Base-by-base conservation (phyloP, 345 rosid species). In the Euphorbia pulcherrima region DNA sequence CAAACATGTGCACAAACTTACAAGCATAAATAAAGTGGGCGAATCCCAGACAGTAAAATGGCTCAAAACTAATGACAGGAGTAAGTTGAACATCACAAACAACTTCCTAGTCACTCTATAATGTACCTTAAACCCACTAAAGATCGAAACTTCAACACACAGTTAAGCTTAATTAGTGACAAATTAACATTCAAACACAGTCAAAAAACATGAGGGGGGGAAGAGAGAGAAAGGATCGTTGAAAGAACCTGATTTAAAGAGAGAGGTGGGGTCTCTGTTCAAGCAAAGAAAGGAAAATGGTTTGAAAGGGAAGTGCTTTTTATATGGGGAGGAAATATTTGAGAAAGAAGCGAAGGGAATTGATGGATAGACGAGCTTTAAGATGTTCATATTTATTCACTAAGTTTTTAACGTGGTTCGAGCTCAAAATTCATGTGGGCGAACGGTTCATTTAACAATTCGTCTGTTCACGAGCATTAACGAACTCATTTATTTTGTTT, bases 1-100 rank as follows among this genome's bases (percentile, higher is more conserved):
- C 50, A 65, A 77, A 67, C 82, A 81, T 84, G 78, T 75, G 76
- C 72, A 61, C 56, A 53, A 72, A 72, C 46, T 56, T 46, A 48
- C 53, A 60, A 28, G 69, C 55, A 67, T 11, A 28, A 39, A 66
- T 51, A 17, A 74, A 65, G 65, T 40, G 7, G 72, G 59, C 29
- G 65, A 62, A 74, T 26, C 77, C 74, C 80, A 75, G 82, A 79
- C 63, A 18, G 47, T 20, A 67, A 57, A 66, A 64, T 69, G 41
- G 58, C 13, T 46, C 40, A n/a, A 58, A 28, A 60, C 40, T 24
- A 68, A 23, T 46, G 71, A 67, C 55, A 70, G 21, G 41, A 52
- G 35, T 46, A 55, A 65, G 28, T 47, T 68, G 6, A 20, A 62
- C 40, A 66, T 41, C 62, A n/a, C 21, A 28, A 71, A n/a, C 30